Evolutionary conservation across 441 rosid genomes (phyloP), one percentile per base, ranked within the genome.

Genomic region (Gossypium davidsonii): DNA sequence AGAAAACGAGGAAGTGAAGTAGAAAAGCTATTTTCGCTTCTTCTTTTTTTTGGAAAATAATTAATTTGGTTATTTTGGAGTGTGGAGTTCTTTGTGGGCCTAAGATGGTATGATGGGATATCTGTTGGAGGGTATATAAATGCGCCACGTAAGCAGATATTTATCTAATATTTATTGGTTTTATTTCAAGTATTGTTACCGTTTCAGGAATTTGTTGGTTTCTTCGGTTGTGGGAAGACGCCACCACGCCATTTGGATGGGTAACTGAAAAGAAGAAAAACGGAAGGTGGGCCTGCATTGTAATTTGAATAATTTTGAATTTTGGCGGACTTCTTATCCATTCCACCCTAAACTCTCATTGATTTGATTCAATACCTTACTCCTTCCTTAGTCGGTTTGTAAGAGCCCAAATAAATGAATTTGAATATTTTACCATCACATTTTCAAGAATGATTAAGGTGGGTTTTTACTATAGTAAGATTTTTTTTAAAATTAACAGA

Each of bases 21-120:
- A 73, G 44, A 74, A 64, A 67, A 71, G 81, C 85, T 77, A 82
- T 82, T 70, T 79, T 82, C 69, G 77, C 76, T 73, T 17, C 20
- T 52, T 70, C 31, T 15, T 31, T 31, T 31, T 62, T 17, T n/a
- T 2, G 49, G 26, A 3, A 11, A 44, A 25, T 37, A 8, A 17
- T 31, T 37, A 23, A 26, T 57, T 46, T 48, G 12, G 8, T 26
- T 26, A 18, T 11, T 11, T n/a, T 62, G 9, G 7, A 44, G 4
- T 17, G 34, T n/a, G 42, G n/a, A 25, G 14, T 11, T 18, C 3
- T 28, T 10, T 58, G 73, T 70, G 74, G 77, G 78, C 80, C 74
- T 56, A 17, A 56, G 61, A 28, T 65, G n/a, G 1, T 18, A 17
- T 21, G n/a, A 20, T 56, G 62, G 11, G 62, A 57, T 23, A 57